A percentile compares a stretch with the other conserved stretches of the same genome.
Evolutionary conservation across 768 basidiomycete species (phyloP).

Genomic region (Auricularia cornea): DNA sequence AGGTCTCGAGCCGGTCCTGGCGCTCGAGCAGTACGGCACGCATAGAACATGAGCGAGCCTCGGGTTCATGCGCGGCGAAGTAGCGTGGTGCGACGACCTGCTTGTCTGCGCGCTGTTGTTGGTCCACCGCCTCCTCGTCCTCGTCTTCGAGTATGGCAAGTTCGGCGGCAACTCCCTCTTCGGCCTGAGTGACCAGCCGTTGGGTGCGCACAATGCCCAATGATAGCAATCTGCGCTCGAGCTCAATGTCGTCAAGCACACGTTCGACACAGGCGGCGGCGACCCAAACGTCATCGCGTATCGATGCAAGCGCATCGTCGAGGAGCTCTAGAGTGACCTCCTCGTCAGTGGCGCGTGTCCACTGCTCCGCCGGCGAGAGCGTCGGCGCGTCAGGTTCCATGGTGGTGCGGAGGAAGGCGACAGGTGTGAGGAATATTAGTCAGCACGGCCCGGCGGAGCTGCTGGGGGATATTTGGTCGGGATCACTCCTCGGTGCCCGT

Average conservation of each 20-base stretch:
- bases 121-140: constrained; percentile 9
- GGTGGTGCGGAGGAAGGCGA: neutral
- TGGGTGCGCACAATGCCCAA: constrained; percentile 56
- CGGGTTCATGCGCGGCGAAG: constrained; percentile 47
- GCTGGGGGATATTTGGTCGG: too few species aligned
- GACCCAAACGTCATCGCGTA: constrained; percentile 69
- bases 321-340: constrained; percentile 48
- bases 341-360: constrained; percentile 49
- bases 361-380: constrained; percentile 21
- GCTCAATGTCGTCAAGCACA: constrained; percentile 44
- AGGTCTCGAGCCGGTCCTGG: constrained; percentile 66
- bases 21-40: constrained; percentile 62
- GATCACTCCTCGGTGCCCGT: too few species aligned
- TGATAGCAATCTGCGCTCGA: constrained; percentile 52
- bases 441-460: too few species aligned
- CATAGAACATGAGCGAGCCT: constrained; percentile 56
- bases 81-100: constrained; percentile 35
- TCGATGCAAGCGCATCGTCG: constrained; percentile 36
- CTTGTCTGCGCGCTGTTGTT: constrained; percentile 7
- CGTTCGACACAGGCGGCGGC: constrained; percentile 66
- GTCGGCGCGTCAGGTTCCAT: neutral
- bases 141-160: constrained; percentile 12
- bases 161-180: constrained; percentile 23
- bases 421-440: too few species aligned
- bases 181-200: constrained; percentile 38